These are phyloP conservation scores for Sclerotinia nivalis DNA, from an alignment of 2,329 filamentous ascomycete genomes.

Conservation along the genomic window DNA sequence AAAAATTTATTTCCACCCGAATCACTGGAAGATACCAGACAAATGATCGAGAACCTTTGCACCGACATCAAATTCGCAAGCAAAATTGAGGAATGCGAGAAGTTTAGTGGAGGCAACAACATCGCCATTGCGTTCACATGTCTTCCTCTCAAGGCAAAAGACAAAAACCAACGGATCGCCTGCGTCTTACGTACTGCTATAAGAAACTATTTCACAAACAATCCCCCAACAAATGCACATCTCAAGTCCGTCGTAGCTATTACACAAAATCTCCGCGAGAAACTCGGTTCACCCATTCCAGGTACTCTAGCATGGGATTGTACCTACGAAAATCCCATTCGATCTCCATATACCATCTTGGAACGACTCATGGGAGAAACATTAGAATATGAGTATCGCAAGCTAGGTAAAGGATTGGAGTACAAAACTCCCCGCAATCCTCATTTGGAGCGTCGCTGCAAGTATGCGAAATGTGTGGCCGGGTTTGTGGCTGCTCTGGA, in stretches of 20 bases:
- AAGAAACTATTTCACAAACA: neutral
- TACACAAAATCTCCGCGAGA: neutral
- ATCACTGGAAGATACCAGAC: neutral
- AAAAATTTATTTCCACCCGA: conserved; percentile 3
- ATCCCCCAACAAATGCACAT: rapidly evolving
- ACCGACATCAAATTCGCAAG: neutral
- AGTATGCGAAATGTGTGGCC: neutral
- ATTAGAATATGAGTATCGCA: neutral
- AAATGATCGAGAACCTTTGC: neutral
- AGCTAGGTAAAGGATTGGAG: neutral
- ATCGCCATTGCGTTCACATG: neutral
- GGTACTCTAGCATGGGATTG: neutral
- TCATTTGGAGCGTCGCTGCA: neutral
- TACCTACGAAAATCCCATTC: neutral
- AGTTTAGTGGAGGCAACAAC: neutral
- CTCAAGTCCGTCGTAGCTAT: neutral
- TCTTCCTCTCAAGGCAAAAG: neutral
- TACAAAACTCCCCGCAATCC: neutral
- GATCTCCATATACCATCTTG: neutral
- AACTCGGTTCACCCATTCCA: neutral
- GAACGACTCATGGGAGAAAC: neutral
- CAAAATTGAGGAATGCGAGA: neutral
- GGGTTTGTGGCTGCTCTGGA: neutral
- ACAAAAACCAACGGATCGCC: neutral
- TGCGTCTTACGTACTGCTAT: neutral